phyloP scores from a whole-genome alignment of 768 basidiomycete species.

The Mycena indigotica region DNA sequence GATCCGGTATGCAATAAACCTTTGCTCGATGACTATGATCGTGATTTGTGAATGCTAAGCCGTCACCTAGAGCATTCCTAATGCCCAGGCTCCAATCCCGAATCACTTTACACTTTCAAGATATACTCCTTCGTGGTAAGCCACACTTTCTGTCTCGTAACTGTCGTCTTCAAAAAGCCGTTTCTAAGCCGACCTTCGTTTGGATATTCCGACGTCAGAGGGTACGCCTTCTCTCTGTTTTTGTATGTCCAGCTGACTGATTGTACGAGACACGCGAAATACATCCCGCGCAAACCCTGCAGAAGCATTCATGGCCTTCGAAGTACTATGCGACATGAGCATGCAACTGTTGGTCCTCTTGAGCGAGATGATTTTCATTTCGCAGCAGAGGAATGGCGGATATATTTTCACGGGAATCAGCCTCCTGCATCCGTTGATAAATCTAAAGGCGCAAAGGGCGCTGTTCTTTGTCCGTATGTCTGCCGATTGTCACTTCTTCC shows the following conservation, averaged over 20 bases:
- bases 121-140: slow-evolving; percentile 10
- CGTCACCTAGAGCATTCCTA: too few relatives aligned
- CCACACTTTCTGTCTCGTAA: neutral
- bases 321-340: neutral
- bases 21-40: neutral
- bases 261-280: slow-evolving; percentile 6
- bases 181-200: slow-evolving; percentile 9
- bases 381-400: slow-evolving; percentile 6
- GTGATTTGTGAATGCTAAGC: too few relatives aligned
- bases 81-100: slow-evolving; percentile 5
- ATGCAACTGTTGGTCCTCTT: slow-evolving; percentile 1
- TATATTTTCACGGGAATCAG: slow-evolving; percentile 2
- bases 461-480: slow-evolving; percentile 12
- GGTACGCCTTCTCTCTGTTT: slow-evolving; percentile 1
- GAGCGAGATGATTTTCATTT: slow-evolving; percentile 5
- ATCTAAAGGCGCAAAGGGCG: neutral
- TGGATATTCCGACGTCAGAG: slow-evolving; percentile 15
- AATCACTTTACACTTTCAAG: slow-evolving; percentile 6
- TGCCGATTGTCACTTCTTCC: neutral
- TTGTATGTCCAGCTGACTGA: neutral
- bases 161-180: neutral
- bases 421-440: slow-evolving; percentile 6
- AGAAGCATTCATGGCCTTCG: slow-evolving; percentile 8
- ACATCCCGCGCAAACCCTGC: neutral
- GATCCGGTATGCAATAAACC: neutral